These are phyloP conservation scores for Amyloporia xantha DNA, from an alignment of 768 basidiomycete genomes.

Conservation along the genomic window DNA sequence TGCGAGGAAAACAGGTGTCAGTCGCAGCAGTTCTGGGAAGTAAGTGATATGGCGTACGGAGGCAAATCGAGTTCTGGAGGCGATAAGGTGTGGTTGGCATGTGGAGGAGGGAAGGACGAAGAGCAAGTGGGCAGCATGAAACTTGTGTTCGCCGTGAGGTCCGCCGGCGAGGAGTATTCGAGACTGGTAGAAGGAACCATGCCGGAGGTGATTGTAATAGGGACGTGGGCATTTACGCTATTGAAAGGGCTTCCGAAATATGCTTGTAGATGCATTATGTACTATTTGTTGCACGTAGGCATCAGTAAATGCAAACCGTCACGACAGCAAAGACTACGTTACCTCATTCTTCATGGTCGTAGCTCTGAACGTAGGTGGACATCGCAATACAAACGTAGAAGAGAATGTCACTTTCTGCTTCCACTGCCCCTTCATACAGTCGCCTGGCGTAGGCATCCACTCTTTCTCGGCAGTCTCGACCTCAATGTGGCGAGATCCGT, in stretches of 20 bases:
- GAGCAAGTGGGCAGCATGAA: not conserved
- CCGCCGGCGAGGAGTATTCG: not conserved
- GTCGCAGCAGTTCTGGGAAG: too few relatives aligned
- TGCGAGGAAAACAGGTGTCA: not conserved
- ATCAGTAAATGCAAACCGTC: too few relatives aligned
- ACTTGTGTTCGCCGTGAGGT: not conserved
- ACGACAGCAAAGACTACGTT: not conserved
- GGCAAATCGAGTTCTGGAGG: not conserved
- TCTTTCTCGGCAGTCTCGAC: not conserved
- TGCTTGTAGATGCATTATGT: conserved; percentile 5
- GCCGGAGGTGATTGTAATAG: conserved; percentile 7
- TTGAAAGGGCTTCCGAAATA: conserved; percentile 10
- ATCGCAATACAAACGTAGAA: conserved; percentile 7
- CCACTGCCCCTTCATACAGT: conserved; percentile 9
- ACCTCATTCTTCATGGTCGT: not conserved
- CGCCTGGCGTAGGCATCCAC: conserved; percentile 1
- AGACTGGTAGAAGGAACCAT: not conserved
- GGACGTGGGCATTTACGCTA: conserved; percentile 1
- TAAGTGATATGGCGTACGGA: conserved; percentile 1
- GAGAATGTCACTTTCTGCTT: conserved; percentile 10
- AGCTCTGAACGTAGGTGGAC: conserved; percentile 9
- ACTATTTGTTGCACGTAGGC: too few relatives aligned
- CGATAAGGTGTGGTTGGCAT: not conserved
- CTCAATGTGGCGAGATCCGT: not conserved
- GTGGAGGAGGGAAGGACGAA: not conserved